Percentiles rank a stretch among this genome's conserved stretches.
Evolutionary conservation across 441 rosid genomes (phyloP).

Genomic region (Biscutella laevigata): DNA sequence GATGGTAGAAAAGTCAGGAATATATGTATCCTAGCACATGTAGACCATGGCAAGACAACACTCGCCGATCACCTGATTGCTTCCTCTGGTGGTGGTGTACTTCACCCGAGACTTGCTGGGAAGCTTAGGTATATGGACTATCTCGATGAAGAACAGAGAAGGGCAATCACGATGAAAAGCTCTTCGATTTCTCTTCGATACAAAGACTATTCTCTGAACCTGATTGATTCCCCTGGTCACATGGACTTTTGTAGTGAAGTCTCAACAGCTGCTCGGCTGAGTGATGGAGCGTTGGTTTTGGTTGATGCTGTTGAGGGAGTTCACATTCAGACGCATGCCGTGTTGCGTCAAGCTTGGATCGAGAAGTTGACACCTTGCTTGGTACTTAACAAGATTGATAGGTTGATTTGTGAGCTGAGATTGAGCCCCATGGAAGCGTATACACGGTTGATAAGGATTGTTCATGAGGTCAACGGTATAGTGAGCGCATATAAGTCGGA

Average conservation of each 20-base stretch:
- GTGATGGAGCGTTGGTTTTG: constrained; percentile 85
- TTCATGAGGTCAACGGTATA: constrained; percentile 86
- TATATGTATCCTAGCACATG: constrained; percentile 84
- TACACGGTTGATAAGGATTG: constrained; percentile 67
- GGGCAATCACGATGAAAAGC: constrained; percentile 96
- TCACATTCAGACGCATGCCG: constrained; percentile 89
- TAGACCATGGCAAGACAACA: constrained; percentile 93
- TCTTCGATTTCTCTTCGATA: constrained; percentile 66
- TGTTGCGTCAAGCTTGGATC: constrained; percentile 81
- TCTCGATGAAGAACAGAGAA: constrained; percentile 90
- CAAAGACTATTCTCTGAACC: constrained; percentile 51
- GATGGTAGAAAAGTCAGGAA: constrained; percentile 51
- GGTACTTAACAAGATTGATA: constrained; percentile 87
- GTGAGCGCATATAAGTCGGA: constrained; percentile 77
- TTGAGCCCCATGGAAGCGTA: constrained; percentile 84
- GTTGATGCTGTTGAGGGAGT: constrained; percentile 98
- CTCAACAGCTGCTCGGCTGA: constrained; percentile 81
- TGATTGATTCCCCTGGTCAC: constrained; percentile 93
- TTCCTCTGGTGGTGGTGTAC: constrained; percentile 69
- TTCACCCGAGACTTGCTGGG: constrained; percentile 84
- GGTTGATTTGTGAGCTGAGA: constrained; percentile 81
- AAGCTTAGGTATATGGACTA: constrained; percentile 83
- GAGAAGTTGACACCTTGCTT: constrained; percentile 88
- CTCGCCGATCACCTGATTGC: constrained; percentile 91
- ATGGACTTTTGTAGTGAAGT: constrained; percentile 98